Conservation (phyloP, 2,329 filamentous ascomycete species). For the Gnomoniopsis sp. region DNA sequence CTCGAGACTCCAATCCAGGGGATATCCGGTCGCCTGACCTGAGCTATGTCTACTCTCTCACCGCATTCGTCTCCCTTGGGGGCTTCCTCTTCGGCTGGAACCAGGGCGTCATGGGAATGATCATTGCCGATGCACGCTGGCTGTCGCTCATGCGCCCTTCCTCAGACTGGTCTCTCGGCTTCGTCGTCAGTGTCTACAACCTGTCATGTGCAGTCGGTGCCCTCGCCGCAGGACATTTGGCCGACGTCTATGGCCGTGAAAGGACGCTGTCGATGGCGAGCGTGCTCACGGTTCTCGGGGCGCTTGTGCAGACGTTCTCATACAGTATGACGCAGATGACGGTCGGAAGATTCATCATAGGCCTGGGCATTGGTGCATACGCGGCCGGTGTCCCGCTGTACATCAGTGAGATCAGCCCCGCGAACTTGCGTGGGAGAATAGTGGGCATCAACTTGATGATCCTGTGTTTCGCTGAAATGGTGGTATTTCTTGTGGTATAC, state of each 20-base stretch:
- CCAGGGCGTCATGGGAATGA: constrained; percentile 31
- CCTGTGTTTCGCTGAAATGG: constrained; percentile 29
- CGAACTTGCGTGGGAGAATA: constrained; percentile 26
- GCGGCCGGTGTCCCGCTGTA: constrained; percentile 30
- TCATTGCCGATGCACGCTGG: constrained; percentile 29
- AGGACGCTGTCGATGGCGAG: constrained; percentile 27
- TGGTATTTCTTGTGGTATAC: constrained; percentile 28
- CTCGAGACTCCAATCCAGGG: constrained; percentile 8
- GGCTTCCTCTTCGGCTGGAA: constrained; percentile 30
- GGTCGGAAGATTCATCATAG: constrained; percentile 25
- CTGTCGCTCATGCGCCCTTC: constrained; percentile 26
- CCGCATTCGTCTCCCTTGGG: constrained; percentile 22
- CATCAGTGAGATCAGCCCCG: constrained; percentile 29
- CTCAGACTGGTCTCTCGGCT: constrained; percentile 28
- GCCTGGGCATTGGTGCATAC: constrained; percentile 28
- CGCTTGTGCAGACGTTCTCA: constrained; percentile 7
- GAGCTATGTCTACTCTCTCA: constrained; percentile 28
- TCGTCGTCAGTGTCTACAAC: constrained; percentile 30
- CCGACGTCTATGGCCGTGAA: constrained; percentile 27
- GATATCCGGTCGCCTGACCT: constrained; percentile 24
- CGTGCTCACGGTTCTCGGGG: constrained; percentile 11
- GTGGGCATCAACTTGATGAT: constrained; percentile 30
- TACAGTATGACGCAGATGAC: constrained; percentile 21
- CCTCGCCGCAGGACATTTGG: constrained; percentile 26
- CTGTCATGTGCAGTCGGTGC: constrained; percentile 29